Base-by-base conservation (phyloP, 2,329 filamentous ascomycete genomes). In the Colletotrichum magnum region DNA sequence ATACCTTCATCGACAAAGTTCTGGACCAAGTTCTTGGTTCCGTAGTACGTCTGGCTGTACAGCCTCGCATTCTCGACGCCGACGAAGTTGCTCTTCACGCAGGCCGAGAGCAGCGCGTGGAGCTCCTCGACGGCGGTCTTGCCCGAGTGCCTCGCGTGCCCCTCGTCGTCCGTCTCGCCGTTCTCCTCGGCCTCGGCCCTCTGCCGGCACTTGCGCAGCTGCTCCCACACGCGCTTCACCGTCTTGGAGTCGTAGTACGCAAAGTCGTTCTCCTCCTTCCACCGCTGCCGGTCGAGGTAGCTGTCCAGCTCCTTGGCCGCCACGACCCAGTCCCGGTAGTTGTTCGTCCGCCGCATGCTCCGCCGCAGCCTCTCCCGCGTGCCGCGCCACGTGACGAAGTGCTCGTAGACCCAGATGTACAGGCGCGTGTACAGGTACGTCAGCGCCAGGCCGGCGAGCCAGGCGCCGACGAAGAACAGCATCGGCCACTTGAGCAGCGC, bases 41-140 rank as follows among this genome's bases (percentile, higher is more conserved):
- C 96, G 74, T 94, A 97, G 78, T 99, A 99, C 3, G 95, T 97
- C 82, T 98, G 95, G 75, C 94, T 97, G 79, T 99, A 99, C n/a
- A 99, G 83, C 63, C 94, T 89, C 10, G 95, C 90, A 75, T 97
- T 98, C 80, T 99, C 96, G 15, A 97, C 91, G 0, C 96, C 96
- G 18, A 94, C 94, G 80, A 98, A 99, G 77, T 99, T 98, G 81
- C 95, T 97, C 87, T 98, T 99, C 74, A 98, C 92, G 78, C 95
- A 98, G 15, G 93, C 94, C 82, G 97, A 94, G 21, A 97, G 84
- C 68, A 98, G 81, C 1, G 87, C 87, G 71, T 90, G 92, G 63
- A 99, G 85, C 63, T 96, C 94, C 71, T 95, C 92, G 3, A 94
- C 84, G 0, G 68, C 53, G 28, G 91, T 86, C 68, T 87, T 83